Percentiles rank a stretch among this genome's conserved stretches.
Evolutionary conservation across 202 grass and related monocot genomes (phyloP).

Genomic region (Musa balbisiana): DNA sequence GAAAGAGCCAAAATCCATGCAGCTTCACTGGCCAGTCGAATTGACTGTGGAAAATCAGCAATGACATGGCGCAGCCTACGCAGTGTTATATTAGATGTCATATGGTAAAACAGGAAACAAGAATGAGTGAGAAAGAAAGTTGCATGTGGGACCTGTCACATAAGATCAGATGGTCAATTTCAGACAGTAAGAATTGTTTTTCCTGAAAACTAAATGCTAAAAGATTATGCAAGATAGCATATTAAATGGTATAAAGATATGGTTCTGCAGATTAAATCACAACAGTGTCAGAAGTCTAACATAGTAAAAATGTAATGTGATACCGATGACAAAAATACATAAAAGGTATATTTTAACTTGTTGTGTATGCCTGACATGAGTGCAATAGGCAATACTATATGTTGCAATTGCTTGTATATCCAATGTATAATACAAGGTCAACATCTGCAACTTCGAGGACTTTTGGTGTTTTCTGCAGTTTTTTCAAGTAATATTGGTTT

Average conservation of each 20-base stretch:
- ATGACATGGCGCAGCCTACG: conserved; percentile 54
- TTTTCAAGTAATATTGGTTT: no score
- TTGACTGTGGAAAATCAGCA: conserved; percentile 49
- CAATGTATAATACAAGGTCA: no score
- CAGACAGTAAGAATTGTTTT: neutral
- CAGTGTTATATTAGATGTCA: conserved; percentile 84
- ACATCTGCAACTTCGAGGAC: no score
- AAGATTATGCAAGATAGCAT: no score
- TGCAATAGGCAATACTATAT: no score
- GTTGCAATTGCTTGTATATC: no score
- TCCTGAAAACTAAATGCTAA: neutral
- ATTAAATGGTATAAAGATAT: neutral
- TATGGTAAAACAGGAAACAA: conserved; percentile 91
- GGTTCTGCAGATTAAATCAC: neutral
- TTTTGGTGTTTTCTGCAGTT: no score
- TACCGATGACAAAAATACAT: no score
- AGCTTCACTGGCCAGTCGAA: conserved; percentile 53
- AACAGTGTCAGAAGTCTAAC: neutral
- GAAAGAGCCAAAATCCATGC: conserved; percentile 76
- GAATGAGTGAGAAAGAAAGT: conserved; percentile 79
- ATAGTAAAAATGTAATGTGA: neutral
- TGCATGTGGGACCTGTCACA: conserved; percentile 57
- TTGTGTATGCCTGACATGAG: no score
- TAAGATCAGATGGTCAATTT: neutral
- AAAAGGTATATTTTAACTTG: no score